Evolutionary conservation across 495 filamentous ascomycete genomes (phyloP).

Genomic region (Cenococcum geophilum): DNA sequence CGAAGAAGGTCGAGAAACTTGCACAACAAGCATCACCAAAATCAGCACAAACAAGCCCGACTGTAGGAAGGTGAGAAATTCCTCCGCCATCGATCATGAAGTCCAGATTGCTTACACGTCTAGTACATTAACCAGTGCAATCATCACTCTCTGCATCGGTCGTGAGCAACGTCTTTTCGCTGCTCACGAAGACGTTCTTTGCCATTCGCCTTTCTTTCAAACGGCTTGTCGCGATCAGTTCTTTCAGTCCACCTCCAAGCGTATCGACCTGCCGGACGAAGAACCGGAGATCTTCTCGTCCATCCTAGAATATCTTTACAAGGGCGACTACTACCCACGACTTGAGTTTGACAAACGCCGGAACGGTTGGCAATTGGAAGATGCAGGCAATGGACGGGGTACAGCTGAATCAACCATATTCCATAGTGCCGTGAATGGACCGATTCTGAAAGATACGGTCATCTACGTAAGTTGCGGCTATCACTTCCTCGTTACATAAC

Average conservation of each 20-base stretch:
- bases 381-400: constrained; percentile 24
- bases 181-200: constrained; percentile 62
- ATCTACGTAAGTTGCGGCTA: constrained; percentile 52
- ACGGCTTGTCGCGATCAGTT: constrained; percentile 51
- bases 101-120: constrained; percentile 6
- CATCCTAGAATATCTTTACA: constrained; percentile 65
- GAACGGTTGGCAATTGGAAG: constrained; percentile 40
- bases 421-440: constrained; percentile 55
- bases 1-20: constrained; percentile 27
- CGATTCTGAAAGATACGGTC: constrained; percentile 79
- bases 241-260: constrained; percentile 49
- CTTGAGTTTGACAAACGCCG: constrained; percentile 41
- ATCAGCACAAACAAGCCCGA: constrained; percentile 28
- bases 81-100: not conserved
- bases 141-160: constrained; percentile 76
- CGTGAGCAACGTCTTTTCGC: constrained; percentile 70
- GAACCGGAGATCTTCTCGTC: constrained; percentile 62
- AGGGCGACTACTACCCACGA: constrained; percentile 59
- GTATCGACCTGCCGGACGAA: constrained; percentile 57
- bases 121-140: constrained; percentile 52
- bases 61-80: constrained; percentile 27
- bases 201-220: constrained; percentile 54
- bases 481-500: constrained; percentile 6
- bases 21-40: constrained; percentile 27
- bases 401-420: constrained; percentile 60